A percentile compares a stretch with the other conserved stretches of the same genome.
Evolutionary conservation across 2,329 filamentous ascomycete species (phyloP).

Genomic region (Cercospora berteroae): DNA sequence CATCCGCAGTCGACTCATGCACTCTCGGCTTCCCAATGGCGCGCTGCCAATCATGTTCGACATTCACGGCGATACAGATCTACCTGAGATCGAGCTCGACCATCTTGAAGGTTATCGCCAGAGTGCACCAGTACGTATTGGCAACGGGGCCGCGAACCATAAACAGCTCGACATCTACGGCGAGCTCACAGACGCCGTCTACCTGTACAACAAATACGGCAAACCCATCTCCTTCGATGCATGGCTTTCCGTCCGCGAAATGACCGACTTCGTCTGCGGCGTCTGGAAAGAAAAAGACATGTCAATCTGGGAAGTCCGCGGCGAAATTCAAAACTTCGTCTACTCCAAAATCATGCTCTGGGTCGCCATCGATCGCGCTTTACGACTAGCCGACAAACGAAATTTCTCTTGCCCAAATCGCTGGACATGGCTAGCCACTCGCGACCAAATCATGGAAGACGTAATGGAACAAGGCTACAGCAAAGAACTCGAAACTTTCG

Average conservation of each 20-base stretch:
- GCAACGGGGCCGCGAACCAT: background rate
- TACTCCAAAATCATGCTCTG: slow-evolving; percentile 84
- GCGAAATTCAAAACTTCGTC: slow-evolving; percentile 71
- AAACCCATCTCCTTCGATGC: slow-evolving; percentile 73
- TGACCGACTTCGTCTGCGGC: slow-evolving; percentile 67
- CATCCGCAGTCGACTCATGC: background rate
- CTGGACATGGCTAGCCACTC: background rate
- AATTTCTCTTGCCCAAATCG: slow-evolving; percentile 63
- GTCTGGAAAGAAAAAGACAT: slow-evolving; percentile 65
- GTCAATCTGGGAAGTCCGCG: slow-evolving; percentile 78
- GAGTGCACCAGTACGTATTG: background rate
- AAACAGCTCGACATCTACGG: background rate
- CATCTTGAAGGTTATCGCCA: background rate
- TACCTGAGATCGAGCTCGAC: background rate
- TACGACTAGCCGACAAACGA: slow-evolving; percentile 50
- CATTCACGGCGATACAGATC: background rate
- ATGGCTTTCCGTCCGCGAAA: slow-evolving; percentile 68
- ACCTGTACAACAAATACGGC: background rate
- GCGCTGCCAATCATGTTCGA: background rate
- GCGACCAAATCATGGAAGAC: background rate
- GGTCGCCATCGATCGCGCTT: slow-evolving; percentile 60
- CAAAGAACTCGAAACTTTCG: background rate
- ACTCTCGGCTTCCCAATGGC: background rate
- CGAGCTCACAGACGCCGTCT: background rate
- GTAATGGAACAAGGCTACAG: background rate